A percentile compares a stretch with the other conserved stretches of the same genome.
Conservation (phyloP, 192 early-diverging fungal genomes). For the Gigaspora rosea region DNA sequence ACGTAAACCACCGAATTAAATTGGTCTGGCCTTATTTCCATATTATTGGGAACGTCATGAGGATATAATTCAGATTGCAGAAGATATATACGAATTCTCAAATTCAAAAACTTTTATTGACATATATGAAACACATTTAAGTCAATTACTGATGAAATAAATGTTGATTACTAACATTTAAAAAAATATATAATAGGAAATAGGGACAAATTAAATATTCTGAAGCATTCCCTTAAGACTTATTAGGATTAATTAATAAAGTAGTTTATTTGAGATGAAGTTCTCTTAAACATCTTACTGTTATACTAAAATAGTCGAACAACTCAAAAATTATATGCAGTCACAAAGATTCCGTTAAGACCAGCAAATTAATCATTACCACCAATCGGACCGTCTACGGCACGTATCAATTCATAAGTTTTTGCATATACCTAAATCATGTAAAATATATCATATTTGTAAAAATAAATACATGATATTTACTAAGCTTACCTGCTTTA, state of each 20-base stretch:
- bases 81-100: background rate
- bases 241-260: slow-evolving; percentile 2
- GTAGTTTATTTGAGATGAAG: too few species aligned
- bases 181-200: background rate
- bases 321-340: background rate
- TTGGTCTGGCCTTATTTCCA: too few species aligned
- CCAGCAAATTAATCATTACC: too few species aligned
- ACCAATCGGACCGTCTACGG: too few species aligned
- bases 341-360: background rate
- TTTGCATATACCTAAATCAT: too few species aligned
- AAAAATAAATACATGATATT: too few species aligned
- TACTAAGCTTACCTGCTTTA: too few species aligned
- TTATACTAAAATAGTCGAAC: background rate
- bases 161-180: background rate
- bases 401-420: too few species aligned
- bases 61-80: background rate
- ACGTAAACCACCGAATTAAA: too few species aligned
- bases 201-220: slow-evolving; percentile 9
- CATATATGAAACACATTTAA: background rate
- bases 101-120: background rate
- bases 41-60: background rate
- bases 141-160: background rate
- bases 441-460: too few species aligned
- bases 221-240: background rate
- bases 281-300: background rate